A percentile compares a stretch with the other conserved stretches of the same genome.
Evolutionary conservation across 257 asterid species (phyloP).

Genomic region (Knoxia roxburghii): DNA sequence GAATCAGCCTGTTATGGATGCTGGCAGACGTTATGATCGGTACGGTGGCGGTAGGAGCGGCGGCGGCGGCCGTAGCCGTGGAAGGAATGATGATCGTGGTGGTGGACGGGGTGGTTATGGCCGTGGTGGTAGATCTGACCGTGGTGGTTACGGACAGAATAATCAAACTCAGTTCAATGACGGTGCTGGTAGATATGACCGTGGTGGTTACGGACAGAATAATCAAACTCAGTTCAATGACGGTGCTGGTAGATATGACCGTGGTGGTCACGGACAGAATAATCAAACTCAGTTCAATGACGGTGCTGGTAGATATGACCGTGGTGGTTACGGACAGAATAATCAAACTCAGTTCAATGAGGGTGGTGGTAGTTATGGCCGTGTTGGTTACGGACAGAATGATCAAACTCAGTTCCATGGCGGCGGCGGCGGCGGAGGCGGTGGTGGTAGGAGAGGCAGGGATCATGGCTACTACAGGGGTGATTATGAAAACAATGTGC

Average conservation of each 20-base stretch:
- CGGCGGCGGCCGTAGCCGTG: conserved; percentile 5
- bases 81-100: conserved; percentile 11
- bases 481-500: not conserved
- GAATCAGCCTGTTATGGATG: too few species aligned
- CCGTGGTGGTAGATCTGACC: not conserved
- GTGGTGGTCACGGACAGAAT: too few species aligned
- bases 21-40: not conserved
- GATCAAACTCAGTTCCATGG: too few species aligned
- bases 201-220: not conserved
- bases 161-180: not conserved
- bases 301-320: not conserved
- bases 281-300: too few species aligned
- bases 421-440: conserved; percentile 6
- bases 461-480: conserved; percentile 1
- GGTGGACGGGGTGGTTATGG: conserved; percentile 8
- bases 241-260: conserved; percentile 15
- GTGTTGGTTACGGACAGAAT: not conserved
- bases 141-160: conserved; percentile 4
- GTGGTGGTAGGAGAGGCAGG: conserved; percentile 4
- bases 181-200: not conserved
- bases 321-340: conserved; percentile 11
- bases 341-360: too few species aligned
- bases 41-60: not conserved
- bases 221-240: too few species aligned
- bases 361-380: not conserved